Evolutionary conservation across 805 yeast genomes (phyloP).

Genomic region (Kodamaea kakaduensis): DNA sequence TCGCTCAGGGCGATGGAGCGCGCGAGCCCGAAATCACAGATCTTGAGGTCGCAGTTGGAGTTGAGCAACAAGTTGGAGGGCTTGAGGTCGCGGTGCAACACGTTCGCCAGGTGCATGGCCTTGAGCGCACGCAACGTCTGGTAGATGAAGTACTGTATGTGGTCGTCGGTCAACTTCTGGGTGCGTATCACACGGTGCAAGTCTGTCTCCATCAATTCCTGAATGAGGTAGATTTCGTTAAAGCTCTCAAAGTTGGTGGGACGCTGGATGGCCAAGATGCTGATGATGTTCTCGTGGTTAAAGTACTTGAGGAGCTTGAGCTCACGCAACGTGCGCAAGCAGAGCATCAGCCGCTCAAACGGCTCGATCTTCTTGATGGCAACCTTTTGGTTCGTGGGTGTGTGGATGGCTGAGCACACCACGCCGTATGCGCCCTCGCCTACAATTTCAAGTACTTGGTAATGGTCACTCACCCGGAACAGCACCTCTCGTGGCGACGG

Average conservation of each 20-base stretch:
- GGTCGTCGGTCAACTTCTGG: slow-evolving; percentile 85
- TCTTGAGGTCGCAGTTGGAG: slow-evolving; percentile 88
- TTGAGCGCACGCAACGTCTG: slow-evolving; percentile 88
- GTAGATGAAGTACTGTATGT: slow-evolving; percentile 87
- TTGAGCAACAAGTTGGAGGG: slow-evolving; percentile 84
- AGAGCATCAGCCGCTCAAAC: slow-evolving; percentile 83
- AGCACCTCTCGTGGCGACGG: slow-evolving; percentile 30
- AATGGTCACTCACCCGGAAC: slow-evolving; percentile 87
- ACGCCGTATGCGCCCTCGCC: slow-evolving; percentile 98
- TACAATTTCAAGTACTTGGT: slow-evolving; percentile 76
- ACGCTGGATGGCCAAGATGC: slow-evolving; percentile 83
- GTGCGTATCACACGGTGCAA: slow-evolving; percentile 76
- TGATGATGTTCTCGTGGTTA: slow-evolving; percentile 89
- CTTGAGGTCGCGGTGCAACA: slow-evolving; percentile 87
- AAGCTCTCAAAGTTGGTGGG: slow-evolving; percentile 74
- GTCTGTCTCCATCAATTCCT: slow-evolving; percentile 87
- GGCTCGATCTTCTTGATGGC: slow-evolving; percentile 95
- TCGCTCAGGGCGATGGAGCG: slow-evolving; percentile 58
- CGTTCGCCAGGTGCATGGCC: slow-evolving; percentile 90
- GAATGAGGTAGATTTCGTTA: slow-evolving; percentile 83
- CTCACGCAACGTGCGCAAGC: slow-evolving; percentile 85
- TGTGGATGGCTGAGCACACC: slow-evolving; percentile 84
- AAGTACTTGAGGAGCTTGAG: slow-evolving; percentile 84
- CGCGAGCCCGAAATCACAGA: slow-evolving; percentile 94
- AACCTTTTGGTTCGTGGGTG: slow-evolving; percentile 82